Conservation (phyloP, 208 protist species). For the Leishmania amazonensis region DNA sequence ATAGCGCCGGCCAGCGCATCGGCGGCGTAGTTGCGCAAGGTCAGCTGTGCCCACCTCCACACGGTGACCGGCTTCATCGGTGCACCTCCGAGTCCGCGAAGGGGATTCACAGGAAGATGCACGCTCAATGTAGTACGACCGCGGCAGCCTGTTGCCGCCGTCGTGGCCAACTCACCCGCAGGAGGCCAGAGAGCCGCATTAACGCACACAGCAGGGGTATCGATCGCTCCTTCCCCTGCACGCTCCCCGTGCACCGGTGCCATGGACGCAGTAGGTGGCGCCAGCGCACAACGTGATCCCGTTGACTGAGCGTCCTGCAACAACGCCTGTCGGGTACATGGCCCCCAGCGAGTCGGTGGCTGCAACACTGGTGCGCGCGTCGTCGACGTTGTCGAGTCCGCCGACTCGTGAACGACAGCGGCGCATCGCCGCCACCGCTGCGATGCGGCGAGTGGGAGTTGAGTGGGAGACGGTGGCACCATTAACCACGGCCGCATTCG, state of each 20-base stretch:
- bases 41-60: constrained; percentile 15
- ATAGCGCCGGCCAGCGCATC: constrained; percentile 5
- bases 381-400: neutral
- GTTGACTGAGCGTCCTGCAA: neutral
- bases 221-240: neutral
- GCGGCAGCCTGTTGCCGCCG: neutral
- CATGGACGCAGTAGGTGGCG: neutral
- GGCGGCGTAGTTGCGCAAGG: constrained; percentile 27
- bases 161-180: neutral
- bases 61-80: neutral
- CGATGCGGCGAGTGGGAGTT: neutral
- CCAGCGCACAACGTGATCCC: neutral
- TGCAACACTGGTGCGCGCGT: neutral
- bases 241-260: neutral
- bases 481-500: constrained; percentile 4
- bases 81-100: neutral
- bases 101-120: neutral
- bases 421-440: neutral
- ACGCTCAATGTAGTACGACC: neutral
- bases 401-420: neutral
- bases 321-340: neutral
- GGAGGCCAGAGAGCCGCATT: neutral
- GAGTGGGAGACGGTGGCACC: neutral
- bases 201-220: neutral
- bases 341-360: neutral